phyloP scores from a whole-genome alignment of 148 eudicot genomes.

The Chenopodium formosanum region DNA sequence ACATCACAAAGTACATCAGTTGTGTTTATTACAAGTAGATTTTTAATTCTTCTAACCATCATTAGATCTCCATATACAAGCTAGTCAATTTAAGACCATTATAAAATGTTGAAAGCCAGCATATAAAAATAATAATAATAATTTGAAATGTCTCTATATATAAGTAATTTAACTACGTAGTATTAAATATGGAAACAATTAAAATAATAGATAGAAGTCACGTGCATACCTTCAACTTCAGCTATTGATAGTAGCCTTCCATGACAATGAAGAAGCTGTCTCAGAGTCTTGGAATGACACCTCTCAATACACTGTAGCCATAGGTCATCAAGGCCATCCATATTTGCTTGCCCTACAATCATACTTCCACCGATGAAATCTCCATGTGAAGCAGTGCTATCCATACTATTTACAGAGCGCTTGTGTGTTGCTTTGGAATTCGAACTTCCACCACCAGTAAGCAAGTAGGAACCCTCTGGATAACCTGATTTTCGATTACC shows the following conservation, averaged over 20 bases:
- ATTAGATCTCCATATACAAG: neutral
- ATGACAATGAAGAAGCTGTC: constrained; percentile 68
- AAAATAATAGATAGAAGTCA: constrained; percentile 1
- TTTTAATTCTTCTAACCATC: too few species aligned
- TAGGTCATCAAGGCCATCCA: constrained; percentile 59
- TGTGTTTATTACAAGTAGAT: too few species aligned
- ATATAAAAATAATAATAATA: neutral
- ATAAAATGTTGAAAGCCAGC: neutral
- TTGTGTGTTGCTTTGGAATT: constrained; percentile 45
- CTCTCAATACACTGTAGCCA: constrained; percentile 81
- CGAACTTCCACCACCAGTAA: constrained; percentile 31
- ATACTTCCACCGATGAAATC: constrained; percentile 31
- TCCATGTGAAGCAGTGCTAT: constrained; percentile 33
- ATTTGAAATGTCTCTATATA: neutral
- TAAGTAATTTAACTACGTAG: neutral
- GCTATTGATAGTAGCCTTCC: constrained; percentile 82
- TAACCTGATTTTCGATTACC: constrained; percentile 31
- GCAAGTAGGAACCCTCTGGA: constrained; percentile 35
- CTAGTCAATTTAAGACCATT: neutral
- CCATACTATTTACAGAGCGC: constrained; percentile 38
- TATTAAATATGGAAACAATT: neutral
- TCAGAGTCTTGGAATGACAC: constrained; percentile 86
- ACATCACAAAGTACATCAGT: too few species aligned
- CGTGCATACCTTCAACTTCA: constrained; percentile 68
- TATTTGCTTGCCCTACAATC: constrained; percentile 36